A percentile compares a stretch with the other conserved stretches of the same genome.
Evolutionary conservation across 176 grass and related monocot species (phyloP).

Genomic region (Avena sativa): DNA sequence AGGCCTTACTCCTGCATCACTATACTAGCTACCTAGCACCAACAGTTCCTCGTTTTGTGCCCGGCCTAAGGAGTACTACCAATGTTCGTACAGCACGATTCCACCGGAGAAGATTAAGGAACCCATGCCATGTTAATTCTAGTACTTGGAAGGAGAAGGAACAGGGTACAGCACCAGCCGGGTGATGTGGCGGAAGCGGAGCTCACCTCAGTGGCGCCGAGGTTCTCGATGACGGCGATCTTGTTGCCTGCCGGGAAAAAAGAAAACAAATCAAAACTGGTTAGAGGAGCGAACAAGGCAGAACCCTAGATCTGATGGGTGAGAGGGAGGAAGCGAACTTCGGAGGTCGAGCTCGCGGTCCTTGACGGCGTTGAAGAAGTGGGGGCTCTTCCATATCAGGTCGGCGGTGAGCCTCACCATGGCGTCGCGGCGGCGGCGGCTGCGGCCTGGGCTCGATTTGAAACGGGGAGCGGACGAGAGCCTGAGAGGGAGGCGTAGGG

Average conservation of each 20-base stretch:
- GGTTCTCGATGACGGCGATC: conserved; percentile 90
- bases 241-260: conserved; percentile 69
- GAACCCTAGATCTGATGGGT: conserved; percentile 46
- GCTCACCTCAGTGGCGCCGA: conserved; percentile 93
- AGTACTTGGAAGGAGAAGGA: conserved; percentile 4
- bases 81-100: background rate
- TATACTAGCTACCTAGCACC: background rate
- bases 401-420: conserved; percentile 95
- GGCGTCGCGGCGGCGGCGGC: background rate
- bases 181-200: background rate
- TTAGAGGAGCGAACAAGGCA: background rate
- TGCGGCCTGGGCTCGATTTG: background rate
- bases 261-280: too few species aligned
- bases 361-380: conserved; percentile 99
- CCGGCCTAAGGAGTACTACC: background rate
- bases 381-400: conserved; percentile 98
- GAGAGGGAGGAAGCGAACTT: conserved; percentile 38
- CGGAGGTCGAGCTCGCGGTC: conserved; percentile 92
- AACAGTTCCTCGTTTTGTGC: background rate
- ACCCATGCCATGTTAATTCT: background rate
- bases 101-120: background rate
- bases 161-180: background rate
- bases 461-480: background rate
- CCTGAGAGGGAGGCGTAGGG: background rate
- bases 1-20: background rate